Evolutionary conservation across 2,329 filamentous ascomycete genomes (phyloP).

Genomic region (Xylariaceae sp.): DNA sequence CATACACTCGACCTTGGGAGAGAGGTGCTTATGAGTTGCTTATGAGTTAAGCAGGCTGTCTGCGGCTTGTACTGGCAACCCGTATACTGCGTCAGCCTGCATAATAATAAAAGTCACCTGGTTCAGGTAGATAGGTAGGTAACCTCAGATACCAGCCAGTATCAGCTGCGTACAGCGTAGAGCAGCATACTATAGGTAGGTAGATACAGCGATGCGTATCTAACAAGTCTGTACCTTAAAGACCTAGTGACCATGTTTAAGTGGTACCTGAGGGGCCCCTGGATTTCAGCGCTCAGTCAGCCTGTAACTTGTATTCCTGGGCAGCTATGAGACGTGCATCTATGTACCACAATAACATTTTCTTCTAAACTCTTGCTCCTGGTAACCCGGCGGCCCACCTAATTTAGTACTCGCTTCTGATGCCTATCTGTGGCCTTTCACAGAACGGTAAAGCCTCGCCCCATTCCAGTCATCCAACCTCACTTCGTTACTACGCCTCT

Average conservation of each 20-base stretch:
- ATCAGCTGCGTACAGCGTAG: not conserved
- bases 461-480: conserved; percentile 10
- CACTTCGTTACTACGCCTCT: not conserved
- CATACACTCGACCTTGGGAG: too few relatives aligned
- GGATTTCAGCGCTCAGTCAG: not conserved
- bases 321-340: not conserved
- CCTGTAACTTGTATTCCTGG: not conserved
- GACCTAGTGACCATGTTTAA: too few relatives aligned
- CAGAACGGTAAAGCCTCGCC: conserved; percentile 5
- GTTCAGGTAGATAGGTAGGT: too few relatives aligned
- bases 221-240: not conserved
- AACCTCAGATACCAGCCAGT: too few relatives aligned
- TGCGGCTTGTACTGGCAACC: too few relatives aligned
- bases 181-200: not conserved
- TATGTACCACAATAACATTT: conserved; percentile 19
- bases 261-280: conserved; percentile 11
- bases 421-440: not conserved
- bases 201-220: not conserved
- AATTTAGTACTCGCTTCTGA: conserved; percentile 12
- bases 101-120: too few relatives aligned
- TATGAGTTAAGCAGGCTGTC: too few relatives aligned
- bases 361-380: not conserved
- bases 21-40: too few relatives aligned
- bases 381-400: conserved; percentile 10
- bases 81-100: too few relatives aligned